phyloP scores from a whole-genome alignment of 139 green algal species.

The Dunaliella primolecta region DNA sequence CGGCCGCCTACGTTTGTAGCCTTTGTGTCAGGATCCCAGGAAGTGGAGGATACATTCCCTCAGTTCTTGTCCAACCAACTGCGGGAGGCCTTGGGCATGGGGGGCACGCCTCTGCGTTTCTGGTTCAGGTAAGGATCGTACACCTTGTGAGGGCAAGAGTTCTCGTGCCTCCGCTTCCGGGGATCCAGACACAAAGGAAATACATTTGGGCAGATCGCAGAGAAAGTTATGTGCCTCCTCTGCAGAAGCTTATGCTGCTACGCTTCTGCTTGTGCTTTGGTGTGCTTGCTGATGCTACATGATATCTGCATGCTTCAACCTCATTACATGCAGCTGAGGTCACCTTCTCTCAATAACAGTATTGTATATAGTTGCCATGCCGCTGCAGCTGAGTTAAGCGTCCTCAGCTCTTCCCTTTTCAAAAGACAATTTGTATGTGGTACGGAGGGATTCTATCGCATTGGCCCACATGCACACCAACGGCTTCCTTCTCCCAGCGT shows the following conservation, averaged over 20 bases:
- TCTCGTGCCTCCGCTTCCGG: too few species aligned
- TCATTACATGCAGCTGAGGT: too few species aligned
- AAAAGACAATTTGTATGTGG: too few species aligned
- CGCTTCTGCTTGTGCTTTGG: too few species aligned
- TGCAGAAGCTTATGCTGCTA: neutral
- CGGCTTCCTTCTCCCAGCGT: too few species aligned
- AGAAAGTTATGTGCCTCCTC: neutral
- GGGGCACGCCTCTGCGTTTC: conserved; percentile 56
- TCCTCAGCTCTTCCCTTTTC: too few species aligned
- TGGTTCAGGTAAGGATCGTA: conserved; percentile 34
- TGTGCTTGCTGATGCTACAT: too few species aligned
- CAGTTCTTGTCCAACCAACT: conserved; percentile 50
- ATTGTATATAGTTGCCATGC: too few species aligned
- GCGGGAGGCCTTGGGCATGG: conserved; percentile 42
- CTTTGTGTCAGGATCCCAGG: conserved; percentile 47
- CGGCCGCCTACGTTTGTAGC: conserved; percentile 76
- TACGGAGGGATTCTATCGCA: too few species aligned
- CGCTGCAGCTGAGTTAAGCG: too few species aligned
- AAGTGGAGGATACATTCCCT: conserved; percentile 16
- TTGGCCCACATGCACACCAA: too few species aligned
- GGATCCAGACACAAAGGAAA: neutral
- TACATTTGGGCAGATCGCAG: neutral
- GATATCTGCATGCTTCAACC: neutral
- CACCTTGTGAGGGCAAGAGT: neutral
- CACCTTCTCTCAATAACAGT: too few species aligned